Evolutionary conservation across 2,329 filamentous ascomycete genomes (phyloP), one percentile per base, ranked within the genome.

Genomic region (Sphaerostilbella broomeana): DNA sequence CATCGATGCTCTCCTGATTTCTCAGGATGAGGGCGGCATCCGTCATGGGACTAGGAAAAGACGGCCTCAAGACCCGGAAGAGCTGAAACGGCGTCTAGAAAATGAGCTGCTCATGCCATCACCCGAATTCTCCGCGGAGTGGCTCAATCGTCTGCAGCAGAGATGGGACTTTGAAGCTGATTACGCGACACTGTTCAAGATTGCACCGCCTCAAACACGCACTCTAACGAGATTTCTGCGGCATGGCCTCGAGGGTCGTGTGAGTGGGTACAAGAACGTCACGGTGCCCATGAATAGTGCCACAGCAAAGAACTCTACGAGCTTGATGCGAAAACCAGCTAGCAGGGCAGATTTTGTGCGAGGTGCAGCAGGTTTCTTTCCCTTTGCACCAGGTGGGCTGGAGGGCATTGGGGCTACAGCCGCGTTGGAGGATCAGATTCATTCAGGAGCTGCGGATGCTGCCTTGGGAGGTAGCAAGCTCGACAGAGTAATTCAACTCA

Each of bases 271-370:
- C 62, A 84, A 82, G 56, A 92, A 95, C 59, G 86, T 97, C 35
- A 95, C 92, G 1, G 80, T 97, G 7, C 87, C 90, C 5, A 86
- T 86, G 22, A 85, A 81, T 53, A 94, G 84, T 53, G 86, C 85
- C 12, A 95, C 86, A 12, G 90, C 88, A 33, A 98, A 95, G 65
- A 95, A 94, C 56, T 95, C 88, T 3, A 97, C 89, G 0, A 95
- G 88, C 5, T 70, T 95, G 27, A 68, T 85, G 12, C 77, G 92
- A 31, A 94, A 94, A 56, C 90, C 90, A 4, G 90, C 86, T 11
- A 81, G 79, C 42, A 77, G 86, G 46, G 86, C 86, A 20, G 89
- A 97, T 35, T 95, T 97, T 61, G 89, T 97, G 10, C 77, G 90
- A 45, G 92, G 92, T 11, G 89, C 85, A 24, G 87, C 89, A 6